Evolutionary conservation across 2,329 filamentous ascomycete species (phyloP), one percentile per base, ranked within the genome.

Genomic region (Talaromyces sp.): DNA sequence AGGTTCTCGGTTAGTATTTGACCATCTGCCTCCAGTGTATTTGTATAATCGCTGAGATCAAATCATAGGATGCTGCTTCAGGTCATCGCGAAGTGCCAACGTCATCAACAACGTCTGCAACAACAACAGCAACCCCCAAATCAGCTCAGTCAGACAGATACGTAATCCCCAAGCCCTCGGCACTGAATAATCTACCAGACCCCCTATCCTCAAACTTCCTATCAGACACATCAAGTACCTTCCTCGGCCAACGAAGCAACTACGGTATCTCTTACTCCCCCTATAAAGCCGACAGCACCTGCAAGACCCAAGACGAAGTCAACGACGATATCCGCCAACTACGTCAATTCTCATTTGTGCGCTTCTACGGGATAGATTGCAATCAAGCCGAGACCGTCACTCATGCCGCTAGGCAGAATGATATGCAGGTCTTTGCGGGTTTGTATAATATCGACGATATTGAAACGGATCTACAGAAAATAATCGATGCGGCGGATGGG

Each of bases 361-460:
- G 93, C 60, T 85, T 91, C 73, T 96, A 96, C 73, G 92, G 92
- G 61, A 87, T 87, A 65, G 91, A 93, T 76, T 96, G 92, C 76
- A 81, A 91, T 72, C 90, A 93, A 75, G 84, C 92, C 45, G 75
- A 82, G 2, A 86, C 83, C 14, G 85, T 90, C 19, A 79, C 90
- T 37, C 77, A 82, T 11, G 88, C 89, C 9, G 89, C 88, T 43
- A 86, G 86, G 70, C 76, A 82, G n/a, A 83, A 87, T 70, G 84
- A 84, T 57, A 84, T 91, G 74, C 89, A 88, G 75, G 79, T 96
- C 37, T 90, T 96, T 76, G 84, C 89, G 13, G 93, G 92, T 62
- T 83, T 95, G 66, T 94, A 85, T 77, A 82, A 91, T 68, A 83
- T 91, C 65, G 76, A 79, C 49, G 75, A 83, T 8, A 81, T 90